Evolutionary conservation across 805 yeast species (phyloP).

Genomic region (Nakazawaea ernobii): DNA sequence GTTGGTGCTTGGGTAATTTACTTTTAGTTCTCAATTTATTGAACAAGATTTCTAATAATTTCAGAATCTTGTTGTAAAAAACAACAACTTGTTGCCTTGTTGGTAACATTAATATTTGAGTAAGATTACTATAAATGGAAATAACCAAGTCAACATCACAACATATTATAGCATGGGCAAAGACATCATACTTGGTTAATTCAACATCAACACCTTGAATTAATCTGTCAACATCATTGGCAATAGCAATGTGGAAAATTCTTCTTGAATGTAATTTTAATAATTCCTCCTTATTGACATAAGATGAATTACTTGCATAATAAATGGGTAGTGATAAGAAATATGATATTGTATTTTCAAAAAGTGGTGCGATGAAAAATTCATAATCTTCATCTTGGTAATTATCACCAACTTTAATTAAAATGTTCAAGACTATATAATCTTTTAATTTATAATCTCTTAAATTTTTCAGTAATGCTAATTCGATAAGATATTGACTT

Average conservation of each 20-base stretch:
- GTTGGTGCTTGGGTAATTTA: neutral
- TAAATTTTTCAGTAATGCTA: neutral
- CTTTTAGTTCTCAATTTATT: neutral
- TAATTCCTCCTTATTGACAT: neutral
- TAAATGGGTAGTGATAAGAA: conserved; percentile 1
- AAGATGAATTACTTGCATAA: neutral
- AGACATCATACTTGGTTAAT: neutral
- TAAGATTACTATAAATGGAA: neutral
- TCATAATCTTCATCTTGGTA: neutral
- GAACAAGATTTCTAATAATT: neutral
- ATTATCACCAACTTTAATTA: neutral
- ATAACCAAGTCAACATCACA: neutral
- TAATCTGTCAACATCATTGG: neutral
- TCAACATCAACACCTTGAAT: neutral
- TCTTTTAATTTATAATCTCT: neutral
- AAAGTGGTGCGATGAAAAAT: neutral
- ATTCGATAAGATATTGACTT: neutral
- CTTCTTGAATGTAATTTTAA: conserved; percentile 1
- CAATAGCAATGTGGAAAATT: neutral
- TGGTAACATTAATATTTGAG: neutral
- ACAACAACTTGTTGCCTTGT: neutral
- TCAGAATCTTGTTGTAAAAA: conserved; percentile 1
- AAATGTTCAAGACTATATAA: neutral
- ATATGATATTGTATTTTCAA: neutral
- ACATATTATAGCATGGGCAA: neutral